Percentiles rank a stretch among this genome's conserved stretches.
phyloP scores from a whole-genome alignment of 768 basidiomycete genomes.

The Tricholoma matsutake region DNA sequence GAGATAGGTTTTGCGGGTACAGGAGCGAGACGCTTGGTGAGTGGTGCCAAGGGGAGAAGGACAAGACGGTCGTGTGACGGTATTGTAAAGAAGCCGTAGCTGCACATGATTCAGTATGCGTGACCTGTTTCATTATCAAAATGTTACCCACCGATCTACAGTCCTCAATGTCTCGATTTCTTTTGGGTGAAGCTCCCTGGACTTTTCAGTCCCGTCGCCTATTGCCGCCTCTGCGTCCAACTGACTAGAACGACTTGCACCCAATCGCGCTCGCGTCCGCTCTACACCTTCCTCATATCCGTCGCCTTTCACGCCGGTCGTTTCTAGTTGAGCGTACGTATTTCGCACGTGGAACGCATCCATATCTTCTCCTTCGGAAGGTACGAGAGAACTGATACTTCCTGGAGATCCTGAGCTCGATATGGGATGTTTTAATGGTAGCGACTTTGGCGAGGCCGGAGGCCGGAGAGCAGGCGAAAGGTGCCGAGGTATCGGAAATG shows the following conservation, averaged over 20 bases:
- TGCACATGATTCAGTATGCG: conserved; percentile 28
- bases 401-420: conserved; percentile 28
- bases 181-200: conserved; percentile 62
- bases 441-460: conserved; percentile 21
- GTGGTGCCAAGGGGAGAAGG: conserved; percentile 59
- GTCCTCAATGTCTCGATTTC: conserved; percentile 71
- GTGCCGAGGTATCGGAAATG: conserved; percentile 15
- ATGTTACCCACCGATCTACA: conserved; percentile 76
- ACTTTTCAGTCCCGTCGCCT: conserved; percentile 57
- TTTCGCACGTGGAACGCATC: conserved; percentile 82
- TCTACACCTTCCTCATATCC: conserved; percentile 94
- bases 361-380: conserved; percentile 76
- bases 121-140: not conserved
- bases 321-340: conserved; percentile 88
- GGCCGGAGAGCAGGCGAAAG: conserved; percentile 19
- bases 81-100: conserved; percentile 88
- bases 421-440: conserved; percentile 37
- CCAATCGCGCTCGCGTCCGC: conserved; percentile 77
- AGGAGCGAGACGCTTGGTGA: conserved; percentile 54
- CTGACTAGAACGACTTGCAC: conserved; percentile 54
- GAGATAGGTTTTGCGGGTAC: conserved; percentile 44
- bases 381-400: conserved; percentile 61
- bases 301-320: conserved; percentile 89
- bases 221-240: conserved; percentile 53
- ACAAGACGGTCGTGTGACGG: conserved; percentile 85